Conservation (phyloP, 495 filamentous ascomycete species). For the Tuber magnatum region DNA sequence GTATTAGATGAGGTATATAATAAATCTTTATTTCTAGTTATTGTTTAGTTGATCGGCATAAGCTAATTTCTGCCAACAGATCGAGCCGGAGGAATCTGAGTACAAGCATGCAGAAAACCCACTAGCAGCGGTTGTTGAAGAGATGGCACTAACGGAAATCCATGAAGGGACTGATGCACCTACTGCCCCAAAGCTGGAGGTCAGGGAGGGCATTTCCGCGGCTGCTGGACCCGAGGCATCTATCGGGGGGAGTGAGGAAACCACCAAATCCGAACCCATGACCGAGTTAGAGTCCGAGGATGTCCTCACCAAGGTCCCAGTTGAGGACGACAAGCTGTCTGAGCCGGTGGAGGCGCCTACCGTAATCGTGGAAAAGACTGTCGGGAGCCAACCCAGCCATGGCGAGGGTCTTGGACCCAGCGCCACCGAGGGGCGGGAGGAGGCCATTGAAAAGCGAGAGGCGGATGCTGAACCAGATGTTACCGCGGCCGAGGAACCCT, state of each 20-base stretch:
- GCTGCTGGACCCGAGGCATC: not conserved
- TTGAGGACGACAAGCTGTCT: too few relatives aligned
- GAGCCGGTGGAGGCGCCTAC: not conserved
- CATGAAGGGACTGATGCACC: not conserved
- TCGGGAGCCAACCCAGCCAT: slow-evolving; percentile 21
- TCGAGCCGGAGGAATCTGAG: not conserved
- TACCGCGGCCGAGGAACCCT: slow-evolving; percentile 7
- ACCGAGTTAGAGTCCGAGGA: not conserved
- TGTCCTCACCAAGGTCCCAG: too few relatives aligned
- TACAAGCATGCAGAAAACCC: not conserved
- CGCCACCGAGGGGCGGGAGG: slow-evolving; percentile 12
- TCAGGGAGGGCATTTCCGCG: not conserved
- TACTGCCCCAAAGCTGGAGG: not conserved
- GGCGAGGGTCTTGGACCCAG: slow-evolving; percentile 20
- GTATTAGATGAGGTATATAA: not conserved
- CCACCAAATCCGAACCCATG: not conserved
- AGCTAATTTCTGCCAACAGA: not conserved
- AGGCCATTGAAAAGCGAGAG: slow-evolving; percentile 40
- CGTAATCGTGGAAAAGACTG: slow-evolving; percentile 22
- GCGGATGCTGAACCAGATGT: slow-evolving; percentile 23
- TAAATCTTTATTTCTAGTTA: not conserved
- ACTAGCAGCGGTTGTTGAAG: not conserved
- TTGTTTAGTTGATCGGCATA: not conserved
- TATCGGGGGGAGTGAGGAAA: not conserved
- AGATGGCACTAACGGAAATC: not conserved